These are phyloP conservation scores for Amanita exitialis DNA, from an alignment of 768 basidiomycete species.

Conservation along the genomic window DNA sequence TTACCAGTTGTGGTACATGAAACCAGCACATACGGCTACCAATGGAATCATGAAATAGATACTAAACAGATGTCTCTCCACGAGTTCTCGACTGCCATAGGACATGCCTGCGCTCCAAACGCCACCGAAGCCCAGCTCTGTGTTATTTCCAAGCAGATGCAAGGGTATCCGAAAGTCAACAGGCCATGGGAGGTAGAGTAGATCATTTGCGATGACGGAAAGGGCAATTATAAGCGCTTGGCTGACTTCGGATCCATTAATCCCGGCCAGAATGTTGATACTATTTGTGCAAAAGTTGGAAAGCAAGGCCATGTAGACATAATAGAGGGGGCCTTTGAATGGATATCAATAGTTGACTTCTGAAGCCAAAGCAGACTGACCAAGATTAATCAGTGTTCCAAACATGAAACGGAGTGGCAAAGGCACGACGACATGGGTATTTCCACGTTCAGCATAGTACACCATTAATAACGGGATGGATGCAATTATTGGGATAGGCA, in stretches of 20 bases:
- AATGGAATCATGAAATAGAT: constrained; percentile 96
- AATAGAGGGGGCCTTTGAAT: constrained; percentile 78
- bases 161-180: constrained; percentile 62
- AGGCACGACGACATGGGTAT: constrained; percentile 91
- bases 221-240: constrained; percentile 90
- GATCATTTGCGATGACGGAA: constrained; percentile 86
- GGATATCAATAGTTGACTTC: constrained; percentile 2
- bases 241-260: constrained; percentile 92
- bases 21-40: constrained; percentile 80
- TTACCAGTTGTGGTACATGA: constrained; percentile 95
- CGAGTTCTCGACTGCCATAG: constrained; percentile 76
- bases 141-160: constrained; percentile 54
- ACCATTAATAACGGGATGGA: constrained; percentile 93
- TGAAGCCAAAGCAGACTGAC: constrained; percentile 30
- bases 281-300: constrained; percentile 97
- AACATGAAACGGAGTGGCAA: constrained; percentile 66
- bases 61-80: constrained; percentile 91
- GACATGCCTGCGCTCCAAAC: constrained; percentile 81
- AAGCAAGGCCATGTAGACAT: constrained; percentile 90
- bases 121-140: constrained; percentile 67
- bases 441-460: constrained; percentile 90
- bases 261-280: constrained; percentile 97
- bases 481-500: constrained; percentile 94
- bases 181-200: constrained; percentile 90
- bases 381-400: constrained; percentile 78